These are phyloP conservation scores for Metschnikowia proteae DNA, from an alignment of 805 yeast species.

Conservation along the genomic window DNA sequence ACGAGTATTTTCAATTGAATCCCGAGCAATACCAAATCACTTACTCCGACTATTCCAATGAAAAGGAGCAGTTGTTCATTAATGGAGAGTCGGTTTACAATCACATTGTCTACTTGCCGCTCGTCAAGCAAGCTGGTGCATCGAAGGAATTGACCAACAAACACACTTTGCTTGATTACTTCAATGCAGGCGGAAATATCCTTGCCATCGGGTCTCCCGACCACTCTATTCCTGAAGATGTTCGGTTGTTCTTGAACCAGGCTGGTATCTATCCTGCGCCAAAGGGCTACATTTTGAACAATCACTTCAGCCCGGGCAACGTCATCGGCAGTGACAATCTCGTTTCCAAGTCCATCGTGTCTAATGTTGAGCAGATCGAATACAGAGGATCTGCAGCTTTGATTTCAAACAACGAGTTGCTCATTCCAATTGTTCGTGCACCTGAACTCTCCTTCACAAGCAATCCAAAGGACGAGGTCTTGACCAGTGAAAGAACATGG, in stretches of 20 bases:
- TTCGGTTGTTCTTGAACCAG: constrained; percentile 67
- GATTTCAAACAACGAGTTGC: constrained; percentile 60
- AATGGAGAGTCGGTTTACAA: constrained; percentile 25
- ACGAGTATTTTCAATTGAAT: constrained; percentile 11
- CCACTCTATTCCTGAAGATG: constrained; percentile 32
- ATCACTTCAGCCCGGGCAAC: constrained; percentile 53
- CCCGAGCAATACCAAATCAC: constrained; percentile 12
- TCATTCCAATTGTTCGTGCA: constrained; percentile 69
- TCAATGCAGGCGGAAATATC: constrained; percentile 70
- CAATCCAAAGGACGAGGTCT: constrained; percentile 41
- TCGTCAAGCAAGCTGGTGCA: constrained; percentile 29
- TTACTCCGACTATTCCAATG: constrained; percentile 23
- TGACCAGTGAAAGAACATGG: constrained; percentile 57
- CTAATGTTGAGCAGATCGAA: constrained; percentile 12
- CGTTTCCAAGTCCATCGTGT: constrained; percentile 19
- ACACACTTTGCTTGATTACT: constrained; percentile 51
- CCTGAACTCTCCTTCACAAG: constrained; percentile 59
- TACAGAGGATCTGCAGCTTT: constrained; percentile 63
- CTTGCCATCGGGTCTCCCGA: constrained; percentile 55
- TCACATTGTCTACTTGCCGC: constrained; percentile 35
- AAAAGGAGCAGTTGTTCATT: constrained; percentile 20
- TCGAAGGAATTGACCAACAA: constrained; percentile 34
- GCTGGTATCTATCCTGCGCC: constrained; percentile 85
- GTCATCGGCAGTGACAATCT: constrained; percentile 30
- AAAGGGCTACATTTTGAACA: constrained; percentile 58